Percentiles rank a stretch among this genome's conserved stretches.
These are phyloP conservation scores for Suillus subalutaceus DNA, from an alignment of 768 basidiomycete species.

Conservation along the genomic window DNA sequence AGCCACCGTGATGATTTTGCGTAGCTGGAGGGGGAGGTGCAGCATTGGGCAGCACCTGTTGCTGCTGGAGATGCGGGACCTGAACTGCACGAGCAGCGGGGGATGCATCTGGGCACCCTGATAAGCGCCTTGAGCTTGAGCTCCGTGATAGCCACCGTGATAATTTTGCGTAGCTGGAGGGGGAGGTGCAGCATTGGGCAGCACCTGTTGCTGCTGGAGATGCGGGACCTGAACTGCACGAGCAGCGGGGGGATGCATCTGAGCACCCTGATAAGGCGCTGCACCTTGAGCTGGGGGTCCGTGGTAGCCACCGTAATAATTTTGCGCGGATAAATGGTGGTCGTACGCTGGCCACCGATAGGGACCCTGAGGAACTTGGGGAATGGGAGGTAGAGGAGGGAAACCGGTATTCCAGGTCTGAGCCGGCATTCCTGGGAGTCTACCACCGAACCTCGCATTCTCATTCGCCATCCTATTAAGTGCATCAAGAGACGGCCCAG, in stretches of 20 bases:
- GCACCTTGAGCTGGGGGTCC: background rate
- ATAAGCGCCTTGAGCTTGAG: background rate
- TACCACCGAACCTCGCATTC: background rate
- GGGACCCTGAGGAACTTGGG: background rate
- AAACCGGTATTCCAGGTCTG: background rate
- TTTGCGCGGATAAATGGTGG: background rate
- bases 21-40: too few relatives aligned
- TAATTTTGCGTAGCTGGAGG: background rate
- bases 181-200: too few relatives aligned
- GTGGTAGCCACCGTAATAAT: background rate
- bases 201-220: too few relatives aligned
- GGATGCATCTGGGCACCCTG: background rate
- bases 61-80: too few relatives aligned
- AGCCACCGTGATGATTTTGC: too few relatives aligned
- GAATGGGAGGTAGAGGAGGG: background rate
- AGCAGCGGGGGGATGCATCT: background rate
- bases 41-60: too few relatives aligned
- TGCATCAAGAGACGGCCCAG: background rate
- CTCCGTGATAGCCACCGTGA: background rate
- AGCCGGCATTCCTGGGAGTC: background rate
- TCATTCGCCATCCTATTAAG: background rate
- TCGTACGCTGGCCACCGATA: background rate
- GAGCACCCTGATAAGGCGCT: background rate
- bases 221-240: background rate
- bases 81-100: background rate